These are phyloP conservation scores for Pulveroboletus sp. DNA, from an alignment of 768 basidiomycete genomes.

Conservation along the genomic window DNA sequence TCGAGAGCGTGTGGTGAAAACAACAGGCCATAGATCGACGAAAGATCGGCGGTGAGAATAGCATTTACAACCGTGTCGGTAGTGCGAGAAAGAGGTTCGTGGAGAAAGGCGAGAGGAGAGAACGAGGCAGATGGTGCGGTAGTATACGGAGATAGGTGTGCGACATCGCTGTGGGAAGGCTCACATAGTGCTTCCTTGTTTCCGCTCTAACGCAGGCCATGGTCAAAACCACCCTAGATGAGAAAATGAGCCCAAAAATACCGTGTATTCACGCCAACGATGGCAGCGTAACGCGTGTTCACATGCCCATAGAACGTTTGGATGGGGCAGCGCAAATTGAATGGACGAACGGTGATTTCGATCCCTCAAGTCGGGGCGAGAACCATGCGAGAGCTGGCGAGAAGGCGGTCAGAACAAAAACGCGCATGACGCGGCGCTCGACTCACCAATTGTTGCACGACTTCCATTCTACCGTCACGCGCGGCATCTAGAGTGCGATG, in stretches of 20 bases:
- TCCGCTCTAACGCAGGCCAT: slow-evolving; percentile 22
- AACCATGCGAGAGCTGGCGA: slow-evolving; percentile 52
- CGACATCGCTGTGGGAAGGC: slow-evolving; percentile 20
- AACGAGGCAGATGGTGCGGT: slow-evolving; percentile 25
- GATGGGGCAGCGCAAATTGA: slow-evolving; percentile 62
- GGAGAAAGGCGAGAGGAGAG: slow-evolving; percentile 32
- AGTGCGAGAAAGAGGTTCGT: slow-evolving; percentile 37
- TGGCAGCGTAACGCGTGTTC: slow-evolving; percentile 59
- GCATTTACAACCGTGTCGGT: slow-evolving; percentile 54
- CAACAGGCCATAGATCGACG: slow-evolving; percentile 50
- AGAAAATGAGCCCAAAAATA: slow-evolving; percentile 24
- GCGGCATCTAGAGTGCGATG: slow-evolving; percentile 55
- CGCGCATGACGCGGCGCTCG: not conserved
- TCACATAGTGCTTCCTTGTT: slow-evolving; percentile 27
- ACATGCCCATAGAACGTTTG: slow-evolving; percentile 63
- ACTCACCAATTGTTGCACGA: slow-evolving; percentile 63
- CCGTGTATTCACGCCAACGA: slow-evolving; percentile 57
- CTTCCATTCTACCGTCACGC: slow-evolving; percentile 63
- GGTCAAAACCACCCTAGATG: slow-evolving; percentile 5
- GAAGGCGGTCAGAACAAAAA: slow-evolving; percentile 4
- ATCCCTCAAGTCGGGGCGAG: slow-evolving; percentile 70
- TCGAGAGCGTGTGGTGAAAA: slow-evolving; percentile 45
- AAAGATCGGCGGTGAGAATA: slow-evolving; percentile 44
- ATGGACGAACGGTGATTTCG: slow-evolving; percentile 66
- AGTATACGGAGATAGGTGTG: slow-evolving; percentile 25